phyloP scores from a whole-genome alignment of 164 flowering plant species.

The Chloranthus sessilifolius region DNA sequence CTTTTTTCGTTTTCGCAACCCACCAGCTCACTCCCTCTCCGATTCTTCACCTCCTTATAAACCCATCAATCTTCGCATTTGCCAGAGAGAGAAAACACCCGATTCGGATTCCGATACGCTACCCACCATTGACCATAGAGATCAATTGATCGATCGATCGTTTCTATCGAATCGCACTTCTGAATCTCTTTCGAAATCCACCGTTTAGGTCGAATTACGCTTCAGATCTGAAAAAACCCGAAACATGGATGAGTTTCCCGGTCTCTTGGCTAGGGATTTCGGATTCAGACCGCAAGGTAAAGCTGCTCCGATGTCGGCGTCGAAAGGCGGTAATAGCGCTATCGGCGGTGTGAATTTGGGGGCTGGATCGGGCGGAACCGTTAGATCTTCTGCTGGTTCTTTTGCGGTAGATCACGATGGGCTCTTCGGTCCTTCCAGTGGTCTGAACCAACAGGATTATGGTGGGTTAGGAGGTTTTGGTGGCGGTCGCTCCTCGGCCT shows the following conservation, averaged over 20 bases:
- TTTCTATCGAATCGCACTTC: too few relatives aligned
- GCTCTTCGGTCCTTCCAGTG: constrained; percentile 17
- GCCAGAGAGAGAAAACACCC: too few relatives aligned
- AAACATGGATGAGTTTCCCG: constrained; percentile 58
- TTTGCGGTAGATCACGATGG: constrained; percentile 36
- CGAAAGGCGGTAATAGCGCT: constrained; percentile 23
- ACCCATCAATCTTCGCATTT: too few relatives aligned
- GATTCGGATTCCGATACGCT: too few relatives aligned
- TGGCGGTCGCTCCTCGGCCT: constrained; percentile 6
- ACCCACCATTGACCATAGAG: too few relatives aligned
- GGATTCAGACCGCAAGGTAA: constrained; percentile 67
- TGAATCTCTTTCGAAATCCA: too few relatives aligned
- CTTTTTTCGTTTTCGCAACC: too few relatives aligned
- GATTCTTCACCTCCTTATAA: too few relatives aligned
- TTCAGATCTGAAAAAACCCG: background rate
- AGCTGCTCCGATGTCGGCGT: constrained; percentile 64
- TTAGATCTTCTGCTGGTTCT: constrained; percentile 20
- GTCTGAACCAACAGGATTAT: constrained; percentile 11
- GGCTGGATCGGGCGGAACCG: constrained; percentile 19
- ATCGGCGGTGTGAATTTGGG: constrained; percentile 20
- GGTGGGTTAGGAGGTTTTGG: too few relatives aligned
- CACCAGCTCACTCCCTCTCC: too few relatives aligned
- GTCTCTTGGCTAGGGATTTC: constrained; percentile 47
- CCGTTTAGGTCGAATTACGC: background rate
- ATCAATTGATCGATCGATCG: too few relatives aligned